A percentile compares a stretch with the other conserved stretches of the same genome.
phyloP scores from a whole-genome alignment of 192 early-diverging fungal genomes.

The Physocladia obscura region DNA sequence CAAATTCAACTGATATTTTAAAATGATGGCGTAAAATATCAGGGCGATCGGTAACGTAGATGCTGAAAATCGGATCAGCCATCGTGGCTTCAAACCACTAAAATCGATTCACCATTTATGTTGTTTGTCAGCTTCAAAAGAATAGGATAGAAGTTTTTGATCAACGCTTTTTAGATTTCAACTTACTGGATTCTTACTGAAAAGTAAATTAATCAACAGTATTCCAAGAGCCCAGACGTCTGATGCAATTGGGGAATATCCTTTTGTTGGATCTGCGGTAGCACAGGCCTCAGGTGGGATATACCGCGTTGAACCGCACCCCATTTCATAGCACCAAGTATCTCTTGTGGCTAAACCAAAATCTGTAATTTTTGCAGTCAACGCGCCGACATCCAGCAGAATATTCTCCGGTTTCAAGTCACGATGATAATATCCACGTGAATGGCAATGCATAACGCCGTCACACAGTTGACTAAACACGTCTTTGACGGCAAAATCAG shows the following conservation, averaged over 20 bases:
- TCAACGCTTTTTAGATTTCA: neutral
- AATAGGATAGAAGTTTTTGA: neutral
- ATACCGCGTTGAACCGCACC: conserved; percentile 88
- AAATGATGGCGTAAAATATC: conserved; percentile 37
- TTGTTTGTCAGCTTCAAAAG: neutral
- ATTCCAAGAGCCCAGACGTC: conserved; percentile 85
- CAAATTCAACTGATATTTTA: conserved; percentile 30
- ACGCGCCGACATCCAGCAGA: conserved; percentile 30
- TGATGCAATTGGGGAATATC: conserved; percentile 62
- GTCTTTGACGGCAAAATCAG: conserved; percentile 28
- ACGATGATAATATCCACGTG: conserved; percentile 82
- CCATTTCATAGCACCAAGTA: conserved; percentile 73
- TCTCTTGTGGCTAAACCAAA: conserved; percentile 90
- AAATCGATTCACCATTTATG: too few species aligned
- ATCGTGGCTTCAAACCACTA: conserved; percentile 53
- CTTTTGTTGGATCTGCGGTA: conserved; percentile 46
- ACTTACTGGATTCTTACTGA: conserved; percentile 71
- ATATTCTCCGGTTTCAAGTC: conserved; percentile 93
- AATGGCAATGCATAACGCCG: conserved; percentile 75
- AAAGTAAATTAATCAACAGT: conserved; percentile 71
- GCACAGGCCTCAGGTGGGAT: conserved; percentile 76
- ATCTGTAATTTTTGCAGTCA: conserved; percentile 77
- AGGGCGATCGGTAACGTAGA: conserved; percentile 38
- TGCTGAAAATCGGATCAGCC: conserved; percentile 76
- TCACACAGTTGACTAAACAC: conserved; percentile 77